A percentile compares a stretch with the other conserved stretches of the same genome.
Conservation (phyloP, 805 yeast genomes). For the Sugiyamaella valdiviana region DNA sequence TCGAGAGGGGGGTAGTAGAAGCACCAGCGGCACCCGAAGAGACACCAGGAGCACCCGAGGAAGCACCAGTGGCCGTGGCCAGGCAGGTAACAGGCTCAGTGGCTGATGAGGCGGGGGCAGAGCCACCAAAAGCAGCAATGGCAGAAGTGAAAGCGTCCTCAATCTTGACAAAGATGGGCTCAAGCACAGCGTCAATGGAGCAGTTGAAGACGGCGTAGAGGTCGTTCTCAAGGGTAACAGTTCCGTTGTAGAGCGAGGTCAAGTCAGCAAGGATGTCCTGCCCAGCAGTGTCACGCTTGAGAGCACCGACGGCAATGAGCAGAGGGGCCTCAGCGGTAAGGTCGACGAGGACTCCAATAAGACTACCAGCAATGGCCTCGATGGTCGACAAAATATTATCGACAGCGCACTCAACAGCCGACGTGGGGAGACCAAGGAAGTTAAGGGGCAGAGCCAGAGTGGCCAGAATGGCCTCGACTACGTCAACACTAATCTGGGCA, state of each 20-base stretch:
- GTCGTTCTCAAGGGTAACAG: background rate
- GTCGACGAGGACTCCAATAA: background rate
- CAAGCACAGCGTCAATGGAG: background rate
- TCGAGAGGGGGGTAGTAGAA: background rate
- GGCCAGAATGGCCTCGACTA: background rate
- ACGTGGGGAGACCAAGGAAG: conserved; percentile 9
- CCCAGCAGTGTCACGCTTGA: background rate
- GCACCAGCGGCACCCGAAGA: background rate
- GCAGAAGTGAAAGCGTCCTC: background rate
- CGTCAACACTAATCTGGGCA: conserved; percentile 41
- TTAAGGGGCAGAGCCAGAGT: background rate
- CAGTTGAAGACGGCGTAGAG: background rate
- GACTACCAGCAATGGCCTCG: background rate
- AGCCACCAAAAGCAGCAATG: background rate
- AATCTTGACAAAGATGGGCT: background rate
- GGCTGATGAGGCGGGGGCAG: background rate
- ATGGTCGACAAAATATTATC: conserved; percentile 22
- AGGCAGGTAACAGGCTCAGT: background rate
- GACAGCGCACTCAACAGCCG: conserved; percentile 29
- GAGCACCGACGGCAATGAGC: background rate
- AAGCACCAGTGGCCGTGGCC: background rate
- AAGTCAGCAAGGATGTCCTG: background rate
- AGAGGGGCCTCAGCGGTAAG: background rate
- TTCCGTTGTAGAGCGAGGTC: background rate
- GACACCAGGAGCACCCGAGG: background rate